Base-by-base conservation (phyloP, 2,329 filamentous ascomycete species). In the Rhynchosporium graminicola region DNA sequence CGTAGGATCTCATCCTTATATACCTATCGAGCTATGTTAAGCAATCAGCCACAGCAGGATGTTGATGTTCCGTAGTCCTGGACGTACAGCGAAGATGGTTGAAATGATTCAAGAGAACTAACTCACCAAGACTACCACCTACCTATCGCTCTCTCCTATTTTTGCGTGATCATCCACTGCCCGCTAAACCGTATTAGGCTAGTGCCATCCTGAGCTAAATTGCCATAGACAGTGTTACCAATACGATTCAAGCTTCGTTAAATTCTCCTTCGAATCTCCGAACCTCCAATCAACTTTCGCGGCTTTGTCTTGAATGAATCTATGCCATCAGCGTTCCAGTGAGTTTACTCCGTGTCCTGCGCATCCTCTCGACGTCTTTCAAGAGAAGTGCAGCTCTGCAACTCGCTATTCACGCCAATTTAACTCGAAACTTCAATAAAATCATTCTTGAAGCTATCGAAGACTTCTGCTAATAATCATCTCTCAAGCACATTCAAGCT, bases 301-400 rank as follows among this genome's bases (percentile, higher is more conserved):
- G 45, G 31, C 56, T 33, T 54, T 26, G 56, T 38, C 42, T 51
- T 61, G 59, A 50, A 59, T 55, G 60, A 56, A 60, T 50, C 59
- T 62, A 68, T 68, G 71, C 67, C 67, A 66, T 69, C 71, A 43
- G 67, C 69, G 26, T 73, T 71, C 45, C 70, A 73, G 43, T 46
- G 43, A 46, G 43, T 46, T 10, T 20, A 7, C 15, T 8, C 20
- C n/a, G 4, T 3, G 3, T 28, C n/a, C 15, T 9, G 7, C 20
- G 8, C 20, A 20, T 7, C n/a, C 20, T 6, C 43, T 46, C 26
- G 5, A 20, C 43, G 1, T 46, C 1, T 1, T 46, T 46, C n/a
- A 46, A 5, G n/a, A 26, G 43, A 20, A 6, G 9, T 6, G 8
- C 4, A 20, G 43, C 42, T 15, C 42, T n/a, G 42, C 13, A 6